A percentile compares a stretch with the other conserved stretches of the same genome.
Conservation (phyloP, 176 grass and related monocot species). For the Ampelocalamus luodianensis region DNA sequence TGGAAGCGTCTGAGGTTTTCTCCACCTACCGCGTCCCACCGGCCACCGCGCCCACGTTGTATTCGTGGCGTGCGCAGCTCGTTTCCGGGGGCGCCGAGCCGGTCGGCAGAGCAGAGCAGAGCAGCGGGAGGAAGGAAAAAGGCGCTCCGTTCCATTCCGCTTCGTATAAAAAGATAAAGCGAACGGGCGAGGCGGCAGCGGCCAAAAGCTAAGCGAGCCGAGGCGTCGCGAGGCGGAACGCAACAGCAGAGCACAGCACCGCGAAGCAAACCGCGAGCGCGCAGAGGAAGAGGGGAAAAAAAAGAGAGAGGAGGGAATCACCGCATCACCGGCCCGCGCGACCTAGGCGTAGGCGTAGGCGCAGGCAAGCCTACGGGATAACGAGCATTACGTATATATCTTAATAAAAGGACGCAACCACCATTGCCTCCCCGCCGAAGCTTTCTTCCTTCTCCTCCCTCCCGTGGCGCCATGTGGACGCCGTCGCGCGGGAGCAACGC, state of each 20-base stretch:
- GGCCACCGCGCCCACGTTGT: not conserved
- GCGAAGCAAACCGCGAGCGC: not conserved
- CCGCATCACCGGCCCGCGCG: conserved; percentile 29
- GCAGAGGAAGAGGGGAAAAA: not conserved
- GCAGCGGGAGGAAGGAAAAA: not conserved
- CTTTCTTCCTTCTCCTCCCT: not conserved
- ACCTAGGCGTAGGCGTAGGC: not conserved
- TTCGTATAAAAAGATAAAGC: not conserved
- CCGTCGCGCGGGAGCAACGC: conserved; percentile 67
- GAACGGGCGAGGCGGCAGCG: not conserved
- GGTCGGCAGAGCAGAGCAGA: not conserved
- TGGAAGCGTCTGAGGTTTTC: not conserved
- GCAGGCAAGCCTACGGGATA: conserved; percentile 33
- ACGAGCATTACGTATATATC: conserved; percentile 35
- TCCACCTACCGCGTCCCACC: not conserved
- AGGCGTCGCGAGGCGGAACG: not conserved
- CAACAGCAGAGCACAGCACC: not conserved
- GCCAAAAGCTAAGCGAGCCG: conserved; percentile 17
- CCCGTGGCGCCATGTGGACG: conserved; percentile 61
- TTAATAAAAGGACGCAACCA: not conserved
- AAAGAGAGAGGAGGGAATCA: conserved; percentile 2
- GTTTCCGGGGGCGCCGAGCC: not conserved
- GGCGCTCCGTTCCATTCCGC: not conserved
- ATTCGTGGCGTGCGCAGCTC: not conserved
- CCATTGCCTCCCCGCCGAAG: conserved; percentile 15